Evolutionary conservation across 2,329 filamentous ascomycete genomes (phyloP), one percentile per base, ranked within the genome.

Genomic region (Trichoderma guizhouense): DNA sequence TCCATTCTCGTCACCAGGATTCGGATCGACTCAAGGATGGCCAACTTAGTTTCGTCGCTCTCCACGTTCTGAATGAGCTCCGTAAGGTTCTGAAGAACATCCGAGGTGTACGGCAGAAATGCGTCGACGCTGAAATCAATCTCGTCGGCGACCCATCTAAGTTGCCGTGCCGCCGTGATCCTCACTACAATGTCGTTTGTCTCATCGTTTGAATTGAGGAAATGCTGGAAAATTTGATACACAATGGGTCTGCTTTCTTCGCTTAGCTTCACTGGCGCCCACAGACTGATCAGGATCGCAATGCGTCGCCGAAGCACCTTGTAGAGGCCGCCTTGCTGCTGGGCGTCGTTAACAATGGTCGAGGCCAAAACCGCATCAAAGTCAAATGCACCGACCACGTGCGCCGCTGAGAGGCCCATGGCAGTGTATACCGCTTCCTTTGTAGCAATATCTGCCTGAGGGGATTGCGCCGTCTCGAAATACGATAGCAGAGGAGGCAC

Each of bases 341-440:
- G 94, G 0, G 93, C 91, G 79, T 99, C 96, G 5, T 88, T 86
- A 5, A 93, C 89, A 36, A 99, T 84, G 0, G 92, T 94, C 6
- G 90, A 89, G 18, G 88, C 86, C 53, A 99, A 82, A 77, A 98
- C 92, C 1, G 86, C 80, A 78, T 97, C 92, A 82, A 98, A 98
- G 80, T 98, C 92, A 74, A 98, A 89, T 12, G 89, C 85, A 61
- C 91, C 76, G 72, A 91, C 87, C 18, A 98, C 84, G 51, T 95
- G 90, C 2, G 93, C 87, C 1, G 95, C 93, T 0, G 96, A 90
- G 65, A 98, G 86, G 3, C 95, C 95, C 83, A 99, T 91, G 12
- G 95, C 94, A 6, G 93, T 97, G 79, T 99, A 99, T 1, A 98
- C 90, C 0, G 95, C 95, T 79, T 99, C 96, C 79, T 98, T 98